A percentile compares a stretch with the other conserved stretches of the same genome.
These are phyloP conservation scores for Catharanthus roseus DNA, from an alignment of 257 asterid genomes.

Conservation along the genomic window DNA sequence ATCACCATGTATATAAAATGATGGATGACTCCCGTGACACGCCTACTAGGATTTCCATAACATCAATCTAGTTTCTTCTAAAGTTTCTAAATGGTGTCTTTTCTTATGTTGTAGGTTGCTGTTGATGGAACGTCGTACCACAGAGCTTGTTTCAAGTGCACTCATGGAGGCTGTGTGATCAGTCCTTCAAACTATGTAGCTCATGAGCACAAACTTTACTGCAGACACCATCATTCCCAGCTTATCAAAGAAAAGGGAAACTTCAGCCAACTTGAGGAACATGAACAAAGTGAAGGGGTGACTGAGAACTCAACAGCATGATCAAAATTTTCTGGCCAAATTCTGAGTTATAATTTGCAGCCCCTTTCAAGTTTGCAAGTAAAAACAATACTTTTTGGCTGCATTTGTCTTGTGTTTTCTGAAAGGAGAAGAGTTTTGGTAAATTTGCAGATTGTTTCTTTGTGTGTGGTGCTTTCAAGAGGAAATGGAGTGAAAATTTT, in stretches of 20 bases:
- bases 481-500: background rate
- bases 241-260: conserved; percentile 77
- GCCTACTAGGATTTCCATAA: background rate
- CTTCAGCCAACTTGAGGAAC: conserved; percentile 55
- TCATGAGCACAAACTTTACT: conserved; percentile 61
- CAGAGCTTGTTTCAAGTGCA: conserved; percentile 66
- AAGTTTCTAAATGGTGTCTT: background rate
- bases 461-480: conserved; percentile 7
- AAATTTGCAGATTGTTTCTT: background rate
- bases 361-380: background rate
- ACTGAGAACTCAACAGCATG: conserved; percentile 26
- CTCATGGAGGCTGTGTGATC: conserved; percentile 70
- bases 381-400: background rate
- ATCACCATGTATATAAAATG: background rate
- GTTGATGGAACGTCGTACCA: conserved; percentile 75
- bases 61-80: background rate
- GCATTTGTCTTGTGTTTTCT: background rate
- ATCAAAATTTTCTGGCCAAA: background rate
- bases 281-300: conserved; percentile 31
- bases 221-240: conserved; percentile 79
- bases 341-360: background rate
- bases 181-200: conserved; percentile 78
- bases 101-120: conserved; percentile 43
- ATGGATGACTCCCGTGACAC: background rate
- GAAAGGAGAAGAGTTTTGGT: background rate